Percentiles rank a stretch among this genome's conserved stretches.
phyloP scores from a whole-genome alignment of 2,329 filamentous ascomycete genomes.

The Coniochaeta hoffmannii region DNA sequence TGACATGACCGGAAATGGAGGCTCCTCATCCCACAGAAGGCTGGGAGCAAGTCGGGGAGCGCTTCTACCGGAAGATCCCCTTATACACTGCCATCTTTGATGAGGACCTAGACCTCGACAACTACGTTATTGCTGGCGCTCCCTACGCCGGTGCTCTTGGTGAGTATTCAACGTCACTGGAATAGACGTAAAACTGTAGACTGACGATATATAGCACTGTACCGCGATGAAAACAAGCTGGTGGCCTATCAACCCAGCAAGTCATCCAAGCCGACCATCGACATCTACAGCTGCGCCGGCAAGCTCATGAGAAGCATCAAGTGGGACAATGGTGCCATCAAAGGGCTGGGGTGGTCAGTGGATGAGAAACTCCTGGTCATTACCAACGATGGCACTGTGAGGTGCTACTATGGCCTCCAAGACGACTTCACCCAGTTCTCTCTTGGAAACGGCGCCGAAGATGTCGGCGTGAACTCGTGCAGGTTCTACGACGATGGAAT shows the following conservation, averaged over 20 bases:
- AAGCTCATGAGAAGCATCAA: conserved; percentile 78
- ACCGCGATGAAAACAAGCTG: conserved; percentile 81
- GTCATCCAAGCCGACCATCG: conserved; percentile 73
- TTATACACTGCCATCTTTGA: conserved; percentile 93
- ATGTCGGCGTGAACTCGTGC: conserved; percentile 80
- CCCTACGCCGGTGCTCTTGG: conserved; percentile 91
- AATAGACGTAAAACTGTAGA: neutral
- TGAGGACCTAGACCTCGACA: conserved; percentile 87
- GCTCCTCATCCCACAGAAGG: conserved; percentile 66
- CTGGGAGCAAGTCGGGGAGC: conserved; percentile 90
- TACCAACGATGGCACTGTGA: conserved; percentile 80
- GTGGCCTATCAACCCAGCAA: conserved; percentile 68
- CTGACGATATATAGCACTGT: conserved; percentile 54
- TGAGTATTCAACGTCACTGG: conserved; percentile 36
- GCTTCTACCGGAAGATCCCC: conserved; percentile 91
- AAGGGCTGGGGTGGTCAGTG: conserved; percentile 91
- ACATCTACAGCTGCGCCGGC: conserved; percentile 89
- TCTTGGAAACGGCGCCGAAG: conserved; percentile 81
- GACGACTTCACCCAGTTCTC: conserved; percentile 94
- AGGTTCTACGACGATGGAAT: conserved; percentile 91
- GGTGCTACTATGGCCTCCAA: conserved; percentile 86
- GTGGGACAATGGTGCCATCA: conserved; percentile 87
- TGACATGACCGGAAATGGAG: conserved; percentile 41
- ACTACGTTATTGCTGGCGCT: conserved; percentile 85
- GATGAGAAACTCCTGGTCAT: conserved; percentile 88